Base-by-base conservation (phyloP, 352 stramenopile genomes). In the Globisporangium lucens region DNA sequence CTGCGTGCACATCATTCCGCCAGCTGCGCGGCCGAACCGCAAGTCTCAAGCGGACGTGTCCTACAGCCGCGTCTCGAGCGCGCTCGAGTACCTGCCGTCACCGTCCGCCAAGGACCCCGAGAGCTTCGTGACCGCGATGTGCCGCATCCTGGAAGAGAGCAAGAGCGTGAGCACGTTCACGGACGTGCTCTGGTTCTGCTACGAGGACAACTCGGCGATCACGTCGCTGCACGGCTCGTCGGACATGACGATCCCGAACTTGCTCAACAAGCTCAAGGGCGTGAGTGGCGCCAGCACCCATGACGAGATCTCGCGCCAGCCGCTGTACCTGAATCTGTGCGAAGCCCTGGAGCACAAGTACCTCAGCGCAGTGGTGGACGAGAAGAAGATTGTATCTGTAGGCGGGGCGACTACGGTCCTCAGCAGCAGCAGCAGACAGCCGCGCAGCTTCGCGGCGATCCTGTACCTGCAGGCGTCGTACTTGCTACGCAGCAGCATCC, bases 11-110 rank as follows among this genome's bases (percentile, higher is more conserved):
- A 81, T 95, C 59, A 82, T 92, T 36, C 87, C 87, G 36, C 87
- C 87, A 61, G 85, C 87, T 0, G 87, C 87, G n/a, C 76, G 86
- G 46, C 87, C 87, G 17, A 93, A 91, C 53, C 83, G 87, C 63
- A 91, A 89, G 60, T 92, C 85, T 10, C 87, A 95, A 47, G 87
- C 87, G 1, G 87, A 95, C 61, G 83, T 93, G n/a, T 91, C 87
- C 29, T 95, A 93, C 72, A 90, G 77, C 43, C 83, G 87, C 58
- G 82, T 95, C 2, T 92, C 83, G 5, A 82, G 78, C 53, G 77
- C 79, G 15, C 75, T 93, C 9, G 87, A 95, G 74, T 92, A 85
- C 58, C 73, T 95, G 53, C 79, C 85, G 20, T 81, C 78, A 15
- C 83, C 83, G 4, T 85, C 78, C 65, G 76, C 82, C 24, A 80